Conservation (phyloP, 2,329 filamentous ascomycete species). For the Drechslerella coelobrocha region DNA sequence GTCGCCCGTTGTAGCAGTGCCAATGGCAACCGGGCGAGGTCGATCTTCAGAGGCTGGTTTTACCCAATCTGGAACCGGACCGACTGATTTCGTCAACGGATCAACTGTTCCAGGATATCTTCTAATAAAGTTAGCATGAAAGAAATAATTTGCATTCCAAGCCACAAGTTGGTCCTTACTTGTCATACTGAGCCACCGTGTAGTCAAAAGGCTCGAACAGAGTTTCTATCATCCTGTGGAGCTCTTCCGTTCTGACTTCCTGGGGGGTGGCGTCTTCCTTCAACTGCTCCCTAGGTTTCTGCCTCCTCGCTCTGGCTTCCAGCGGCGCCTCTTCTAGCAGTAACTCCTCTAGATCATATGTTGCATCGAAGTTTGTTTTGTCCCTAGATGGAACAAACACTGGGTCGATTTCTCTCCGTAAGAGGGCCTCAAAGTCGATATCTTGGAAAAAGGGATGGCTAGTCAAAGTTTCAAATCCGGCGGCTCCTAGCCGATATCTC, state of each 20-base stretch:
- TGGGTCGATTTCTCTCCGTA: conserved; percentile 85
- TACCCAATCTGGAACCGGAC: conserved; percentile 54
- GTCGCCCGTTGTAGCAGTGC: conserved; percentile 50
- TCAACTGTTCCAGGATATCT: conserved; percentile 57
- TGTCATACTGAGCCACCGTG: conserved; percentile 78
- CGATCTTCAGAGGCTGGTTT: conserved; percentile 50
- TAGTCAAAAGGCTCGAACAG: conserved; percentile 97
- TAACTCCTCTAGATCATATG: conserved; percentile 93
- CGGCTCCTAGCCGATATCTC: conserved; percentile 79
- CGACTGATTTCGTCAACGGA: conserved; percentile 53
- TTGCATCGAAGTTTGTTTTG: conserved; percentile 99
- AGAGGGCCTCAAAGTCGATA: conserved; percentile 83
- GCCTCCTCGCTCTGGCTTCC: conserved; percentile 87
- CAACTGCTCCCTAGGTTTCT: conserved; percentile 89
- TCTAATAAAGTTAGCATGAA: conserved; percentile 49
- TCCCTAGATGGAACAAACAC: conserved; percentile 93
- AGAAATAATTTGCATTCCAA: not conserved
- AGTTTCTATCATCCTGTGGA: conserved; percentile 91
- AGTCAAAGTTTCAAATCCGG: conserved; percentile 81
- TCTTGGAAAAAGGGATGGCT: conserved; percentile 86
- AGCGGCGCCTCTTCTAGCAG: conserved; percentile 92
- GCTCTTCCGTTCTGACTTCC: conserved; percentile 91
- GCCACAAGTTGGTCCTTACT: conserved; percentile 62
- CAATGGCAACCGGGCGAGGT: conserved; percentile 38
- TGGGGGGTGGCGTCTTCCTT: conserved; percentile 94